Base-by-base conservation (phyloP, 2,329 filamentous ascomycete species). In the Nothophaeocryptopus gaeumannii region DNA sequence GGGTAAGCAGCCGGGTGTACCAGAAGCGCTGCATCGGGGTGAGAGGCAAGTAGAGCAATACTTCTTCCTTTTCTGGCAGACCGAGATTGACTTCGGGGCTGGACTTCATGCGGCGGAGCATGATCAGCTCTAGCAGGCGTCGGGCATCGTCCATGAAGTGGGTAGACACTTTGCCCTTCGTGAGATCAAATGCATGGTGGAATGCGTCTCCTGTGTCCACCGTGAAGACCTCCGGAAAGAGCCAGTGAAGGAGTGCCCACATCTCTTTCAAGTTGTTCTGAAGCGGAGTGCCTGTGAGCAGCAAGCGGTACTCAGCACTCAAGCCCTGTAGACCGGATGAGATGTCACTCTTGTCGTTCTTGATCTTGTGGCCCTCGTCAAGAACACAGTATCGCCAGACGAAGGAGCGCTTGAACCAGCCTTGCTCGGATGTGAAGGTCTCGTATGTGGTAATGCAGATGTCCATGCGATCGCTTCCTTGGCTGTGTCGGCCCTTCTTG, bases 231-330 rank as follows among this genome's bases (percentile, higher is more conserved):
- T 81, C 76, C 0, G 79, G 79, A 36, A 78, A 79, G 0, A 83
- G 68, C 77, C 78, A 83, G 42, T 79, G 75, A 0, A 82, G 66
- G 1, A 83, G 64, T 0, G 78, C 74, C 80, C 80, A 83, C 51
- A 82, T 69, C 59, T 83, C 80, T 2, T 69, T 66, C 0, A 83
- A 65, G 46, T 83, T 78, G 52, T 83, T 83, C 51, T 83, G 80
- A 0, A 83, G 67, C 0, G 80, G 80, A 0, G 80, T 83, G 2
- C 73, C 77, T 0, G 76, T 79, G 3, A 80, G 59, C 1, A 80
- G 72, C 8, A 80, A 63, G 7, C 76, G 74, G 49, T 72, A 74
- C 40, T 79, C 75, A 0, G 77, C 70, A 13, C 67, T 68, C 29
- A 80, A 58, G 12, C 63, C 67, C 32, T 73, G 71, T 3, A 79